phyloP scores from a whole-genome alignment of 2,329 filamentous ascomycete genomes.

The Colletotrichum nymphaeae region DNA sequence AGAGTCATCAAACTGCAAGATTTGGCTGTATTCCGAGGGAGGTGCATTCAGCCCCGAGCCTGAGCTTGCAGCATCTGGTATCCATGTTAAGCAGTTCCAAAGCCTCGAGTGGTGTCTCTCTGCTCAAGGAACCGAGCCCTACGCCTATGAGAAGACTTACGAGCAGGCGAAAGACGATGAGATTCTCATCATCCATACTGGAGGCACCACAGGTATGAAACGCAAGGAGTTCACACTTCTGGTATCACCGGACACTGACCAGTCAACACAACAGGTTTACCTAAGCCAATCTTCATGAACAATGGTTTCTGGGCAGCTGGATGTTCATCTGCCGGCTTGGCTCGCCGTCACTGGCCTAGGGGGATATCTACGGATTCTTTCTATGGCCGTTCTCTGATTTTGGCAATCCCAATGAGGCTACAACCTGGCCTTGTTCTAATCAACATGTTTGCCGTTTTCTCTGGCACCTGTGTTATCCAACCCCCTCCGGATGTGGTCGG shows the following conservation, averaged over 20 bases:
- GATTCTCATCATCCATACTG: neutral
- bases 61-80: too few relatives aligned
- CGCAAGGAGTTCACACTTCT: too few relatives aligned
- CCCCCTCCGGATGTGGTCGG: neutral
- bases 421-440: neutral
- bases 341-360: neutral
- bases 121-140: neutral
- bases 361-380: neutral
- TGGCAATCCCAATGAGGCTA: neutral
- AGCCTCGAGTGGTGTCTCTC: too few relatives aligned
- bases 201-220: neutral
- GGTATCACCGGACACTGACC: neutral
- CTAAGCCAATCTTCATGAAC: constrained; percentile 1
- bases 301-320: neutral
- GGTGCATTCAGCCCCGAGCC: too few relatives aligned
- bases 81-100: too few relatives aligned
- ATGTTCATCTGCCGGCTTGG: neutral
- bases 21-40: too few relatives aligned
- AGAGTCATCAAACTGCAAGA: too few relatives aligned
- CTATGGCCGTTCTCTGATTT: neutral
- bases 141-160: neutral
- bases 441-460: neutral
- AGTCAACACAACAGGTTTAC: neutral
- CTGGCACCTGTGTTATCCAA: neutral
- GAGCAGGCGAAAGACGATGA: neutral